These are phyloP conservation scores for Colletotrichum navitas DNA, from an alignment of 2,329 filamentous ascomycete genomes.

Conservation along the genomic window DNA sequence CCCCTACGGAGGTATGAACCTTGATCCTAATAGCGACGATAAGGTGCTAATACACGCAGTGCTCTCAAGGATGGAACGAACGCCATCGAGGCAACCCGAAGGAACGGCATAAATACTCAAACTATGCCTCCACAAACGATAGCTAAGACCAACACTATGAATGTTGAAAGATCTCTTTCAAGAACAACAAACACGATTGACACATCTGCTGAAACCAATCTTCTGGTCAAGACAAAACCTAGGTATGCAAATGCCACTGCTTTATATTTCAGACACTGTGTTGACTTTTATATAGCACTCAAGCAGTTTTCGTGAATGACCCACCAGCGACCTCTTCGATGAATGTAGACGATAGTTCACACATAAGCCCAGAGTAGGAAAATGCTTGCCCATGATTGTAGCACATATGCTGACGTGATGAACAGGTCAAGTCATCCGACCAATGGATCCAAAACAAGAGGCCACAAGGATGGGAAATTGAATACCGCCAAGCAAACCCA, in stretches of 20 bases:
- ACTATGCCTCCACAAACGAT: no score
- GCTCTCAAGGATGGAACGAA: constrained; percentile 23
- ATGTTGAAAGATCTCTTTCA: neutral
- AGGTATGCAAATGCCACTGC: neutral
- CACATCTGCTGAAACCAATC: neutral
- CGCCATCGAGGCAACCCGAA: neutral
- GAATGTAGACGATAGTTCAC: constrained; percentile 12
- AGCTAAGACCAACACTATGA: neutral
- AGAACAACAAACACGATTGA: neutral
- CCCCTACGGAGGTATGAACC: constrained; percentile 19
- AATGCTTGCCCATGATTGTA: neutral
- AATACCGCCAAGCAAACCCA: neutral
- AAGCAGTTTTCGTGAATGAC: neutral
- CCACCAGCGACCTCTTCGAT: constrained; percentile 18
- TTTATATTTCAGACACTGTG: neutral
- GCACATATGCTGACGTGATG: neutral
- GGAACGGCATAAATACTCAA: neutral
- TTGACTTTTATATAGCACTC: neutral
- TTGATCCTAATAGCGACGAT: neutral
- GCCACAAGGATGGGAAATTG: neutral
- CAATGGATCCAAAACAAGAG: neutral
- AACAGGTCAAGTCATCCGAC: neutral
- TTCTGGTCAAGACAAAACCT: neutral
- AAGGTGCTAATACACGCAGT: constrained; percentile 9
- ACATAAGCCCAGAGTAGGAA: neutral